phyloP scores from a whole-genome alignment of 345 rosid genomes.

The Eucalyptus curtisii region DNA sequence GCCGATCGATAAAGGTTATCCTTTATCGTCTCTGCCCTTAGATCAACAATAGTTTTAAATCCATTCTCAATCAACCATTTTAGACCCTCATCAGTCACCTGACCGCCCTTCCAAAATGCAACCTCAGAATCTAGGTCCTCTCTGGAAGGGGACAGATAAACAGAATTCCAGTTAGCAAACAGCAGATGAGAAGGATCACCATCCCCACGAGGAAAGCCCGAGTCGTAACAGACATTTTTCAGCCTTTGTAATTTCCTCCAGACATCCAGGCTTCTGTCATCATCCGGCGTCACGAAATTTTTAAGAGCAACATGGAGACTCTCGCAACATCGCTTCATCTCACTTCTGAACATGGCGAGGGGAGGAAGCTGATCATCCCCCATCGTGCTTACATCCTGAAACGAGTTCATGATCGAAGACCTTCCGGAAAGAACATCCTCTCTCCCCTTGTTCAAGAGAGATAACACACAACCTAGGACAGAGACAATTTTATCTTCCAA shows the following conservation, averaged over 20 bases:
- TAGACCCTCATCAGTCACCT: slow-evolving; percentile 79
- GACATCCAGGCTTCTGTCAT: slow-evolving; percentile 47
- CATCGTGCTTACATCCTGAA: slow-evolving; percentile 36
- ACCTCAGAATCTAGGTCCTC: slow-evolving; percentile 51
- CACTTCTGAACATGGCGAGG: slow-evolving; percentile 78
- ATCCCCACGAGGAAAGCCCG: slow-evolving; percentile 70
- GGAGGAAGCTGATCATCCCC: slow-evolving; percentile 86
- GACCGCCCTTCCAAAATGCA: slow-evolving; percentile 94
- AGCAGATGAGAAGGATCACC: slow-evolving; percentile 55
- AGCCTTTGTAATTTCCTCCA: slow-evolving; percentile 94
- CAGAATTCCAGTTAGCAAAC: slow-evolving; percentile 81
- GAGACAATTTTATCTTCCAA: slow-evolving; percentile 90
- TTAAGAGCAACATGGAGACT: slow-evolving; percentile 91
- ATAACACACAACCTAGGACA: slow-evolving; percentile 81
- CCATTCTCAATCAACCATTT: slow-evolving; percentile 73
- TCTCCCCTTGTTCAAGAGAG: slow-evolving; percentile 79
- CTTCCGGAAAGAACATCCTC: slow-evolving; percentile 93
- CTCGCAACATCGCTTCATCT: slow-evolving; percentile 96
- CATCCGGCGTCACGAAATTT: slow-evolving; percentile 65
- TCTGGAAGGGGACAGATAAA: slow-evolving; percentile 44
- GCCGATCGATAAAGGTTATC: slow-evolving; percentile 73
- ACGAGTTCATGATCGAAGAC: slow-evolving; percentile 38
- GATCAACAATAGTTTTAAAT: slow-evolving; percentile 77
- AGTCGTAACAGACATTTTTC: slow-evolving; percentile 86
- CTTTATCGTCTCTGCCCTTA: slow-evolving; percentile 69